Percentiles rank a stretch among this genome's conserved stretches.
phyloP scores from a whole-genome alignment of 768 basidiomycete genomes.

The Hygrophorus pudorinus region DNA sequence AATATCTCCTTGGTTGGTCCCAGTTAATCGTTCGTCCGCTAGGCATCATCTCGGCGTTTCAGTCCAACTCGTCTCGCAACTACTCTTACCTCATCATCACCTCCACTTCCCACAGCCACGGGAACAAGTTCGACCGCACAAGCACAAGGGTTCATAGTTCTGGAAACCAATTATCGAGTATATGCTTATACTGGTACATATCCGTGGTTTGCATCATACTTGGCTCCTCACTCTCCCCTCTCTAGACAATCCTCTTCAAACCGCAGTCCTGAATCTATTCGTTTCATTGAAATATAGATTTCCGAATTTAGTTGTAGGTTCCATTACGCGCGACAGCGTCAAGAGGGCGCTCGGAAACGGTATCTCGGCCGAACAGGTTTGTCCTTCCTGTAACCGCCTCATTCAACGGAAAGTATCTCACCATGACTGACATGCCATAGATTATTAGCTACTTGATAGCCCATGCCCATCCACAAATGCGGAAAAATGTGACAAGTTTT shows the following conservation, averaged over 20 bases:
- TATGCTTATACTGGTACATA: conserved; percentile 90
- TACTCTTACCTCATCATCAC: conserved; percentile 85
- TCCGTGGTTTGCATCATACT: conserved; percentile 6
- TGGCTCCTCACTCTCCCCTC: conserved; percentile 7
- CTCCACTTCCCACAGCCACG: conserved; percentile 59
- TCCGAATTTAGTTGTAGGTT: conserved; percentile 93
- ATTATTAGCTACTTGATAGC: conserved; percentile 92
- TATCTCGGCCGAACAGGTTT: conserved; percentile 91
- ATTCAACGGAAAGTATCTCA: conserved; percentile 12
- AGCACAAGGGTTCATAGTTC: conserved; percentile 83
- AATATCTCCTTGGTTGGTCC: conserved; percentile 8
- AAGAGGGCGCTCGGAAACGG: conserved; percentile 90
- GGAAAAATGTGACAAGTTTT: conserved; percentile 60
- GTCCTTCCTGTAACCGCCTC: conserved; percentile 15
- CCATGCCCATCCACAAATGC: conserved; percentile 98
- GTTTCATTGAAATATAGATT: conserved; percentile 89
- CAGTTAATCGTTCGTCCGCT: conserved; percentile 18
- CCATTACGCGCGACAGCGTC: conserved; percentile 91
- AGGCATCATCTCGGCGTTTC: conserved; percentile 74
- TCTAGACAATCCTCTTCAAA: conserved; percentile 89
- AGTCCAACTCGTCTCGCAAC: conserved; percentile 93
- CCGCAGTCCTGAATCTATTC: conserved; percentile 91
- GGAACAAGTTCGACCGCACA: conserved; percentile 43
- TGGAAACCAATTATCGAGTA: conserved; percentile 97
- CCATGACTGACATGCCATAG: conserved; percentile 29